A percentile compares a stretch with the other conserved stretches of the same genome.
Evolutionary conservation across 148 eudicot species (phyloP).

Genomic region (Amaranthus cruentus): DNA sequence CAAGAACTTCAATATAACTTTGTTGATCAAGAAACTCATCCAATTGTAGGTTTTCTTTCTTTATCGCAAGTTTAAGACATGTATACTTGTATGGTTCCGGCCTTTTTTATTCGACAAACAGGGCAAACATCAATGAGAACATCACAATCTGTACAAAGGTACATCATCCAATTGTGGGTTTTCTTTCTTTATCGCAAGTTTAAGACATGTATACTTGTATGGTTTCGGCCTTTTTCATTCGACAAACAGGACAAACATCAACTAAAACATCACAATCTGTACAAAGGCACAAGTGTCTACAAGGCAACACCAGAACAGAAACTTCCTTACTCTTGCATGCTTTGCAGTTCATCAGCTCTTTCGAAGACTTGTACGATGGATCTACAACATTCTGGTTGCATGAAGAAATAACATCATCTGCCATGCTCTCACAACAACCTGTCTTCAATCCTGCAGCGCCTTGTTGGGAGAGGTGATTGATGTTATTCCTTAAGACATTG

Average conservation of each 20-base stretch:
- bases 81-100: conserved; percentile 30
- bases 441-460: conserved; percentile 25
- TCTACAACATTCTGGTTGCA: conserved; percentile 7
- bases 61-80: conserved; percentile 22
- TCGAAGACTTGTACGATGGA: not conserved
- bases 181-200: not conserved
- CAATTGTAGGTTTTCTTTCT: too few relatives aligned
- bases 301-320: conserved; percentile 34
- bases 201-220: conserved; percentile 34
- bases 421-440: conserved; percentile 36
- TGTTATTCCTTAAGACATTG: conserved; percentile 28
- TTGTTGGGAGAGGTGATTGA: conserved; percentile 24
- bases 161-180: conserved; percentile 1
- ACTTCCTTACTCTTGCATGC: conserved; percentile 35
- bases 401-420: conserved; percentile 31
- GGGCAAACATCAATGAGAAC: conserved; percentile 32
- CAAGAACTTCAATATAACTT: too few relatives aligned
- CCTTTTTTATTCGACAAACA: conserved; percentile 31
- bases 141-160: conserved; percentile 42
- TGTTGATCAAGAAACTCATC: too few relatives aligned
- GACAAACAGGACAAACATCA: conserved; percentile 38
- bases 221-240: conserved; percentile 28
- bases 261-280: conserved; percentile 33
- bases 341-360: conserved; percentile 23
- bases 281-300: conserved; percentile 43